Base-by-base conservation (phyloP, 805 yeast genomes). In the Saccharomycopsis javanensis region DNA sequence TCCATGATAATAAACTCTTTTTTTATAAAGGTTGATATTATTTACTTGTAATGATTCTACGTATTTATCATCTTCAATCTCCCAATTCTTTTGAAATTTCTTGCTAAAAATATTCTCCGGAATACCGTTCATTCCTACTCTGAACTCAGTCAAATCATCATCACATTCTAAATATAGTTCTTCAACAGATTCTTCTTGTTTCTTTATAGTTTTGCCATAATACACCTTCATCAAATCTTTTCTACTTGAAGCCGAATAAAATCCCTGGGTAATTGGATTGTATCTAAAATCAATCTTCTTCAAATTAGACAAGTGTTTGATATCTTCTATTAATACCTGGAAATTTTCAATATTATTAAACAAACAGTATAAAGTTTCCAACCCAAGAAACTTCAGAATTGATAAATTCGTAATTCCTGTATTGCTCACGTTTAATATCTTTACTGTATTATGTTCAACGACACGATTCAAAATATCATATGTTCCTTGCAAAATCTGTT, bases 1-100 rank as follows among this genome's bases (percentile, higher is more conserved):
- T 23, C 59, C 63, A 25, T 58, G 58, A 34, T 60, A 60, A 18
- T 56, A 58, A 16, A 60, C 28, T 45, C 63, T 45, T 33, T 58
- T 60, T 31, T 53, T 58, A 27, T 58, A 60, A 23, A 56, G 46
- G 20, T 45, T 54, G 13, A 33, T 2, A 30, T 58, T 55, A 28
- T 34, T 52, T 5, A 13, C 20, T 45, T 56, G 58, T 50, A 60
- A 50, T 11, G 25, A 52, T 45, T 60, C 57, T 2, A 56, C 37
- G 55, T 50, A 60, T 38, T 54, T 34, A 3, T 35, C 50, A 48
- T 60, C 63, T 31, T 54, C 30, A 4, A 1, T 20, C 27, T 51
- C 50, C 63, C 63, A 60, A 16, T 42, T 15, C 16, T 54, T 37
- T 37, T 60, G 63, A 13, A 56, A 54, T 27, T 53, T 33, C 13